Evolutionary conservation across 73 alveolate species (phyloP).

Genomic region (Paramecium biaurelia): DNA sequence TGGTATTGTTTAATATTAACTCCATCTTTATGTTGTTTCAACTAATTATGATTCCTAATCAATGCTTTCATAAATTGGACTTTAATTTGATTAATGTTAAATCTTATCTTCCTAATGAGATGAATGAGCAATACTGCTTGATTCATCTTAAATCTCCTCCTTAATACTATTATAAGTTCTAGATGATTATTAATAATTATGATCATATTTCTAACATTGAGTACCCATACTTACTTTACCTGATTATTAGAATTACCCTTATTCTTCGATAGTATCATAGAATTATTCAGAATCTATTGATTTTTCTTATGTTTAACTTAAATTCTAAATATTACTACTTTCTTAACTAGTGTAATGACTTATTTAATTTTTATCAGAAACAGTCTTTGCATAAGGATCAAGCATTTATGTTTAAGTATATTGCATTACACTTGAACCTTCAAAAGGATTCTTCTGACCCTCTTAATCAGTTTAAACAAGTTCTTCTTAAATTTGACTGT

Average conservation of each 20-base stretch:
- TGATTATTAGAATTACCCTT: neutral
- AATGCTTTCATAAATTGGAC: constrained; percentile 28
- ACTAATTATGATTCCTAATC: constrained; percentile 6
- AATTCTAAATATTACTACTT: neutral
- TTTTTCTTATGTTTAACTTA: constrained; percentile 13
- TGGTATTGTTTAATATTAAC: neutral
- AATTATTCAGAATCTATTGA: constrained; percentile 35
- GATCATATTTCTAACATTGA: constrained; percentile 22
- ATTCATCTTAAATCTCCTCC: constrained; percentile 24
- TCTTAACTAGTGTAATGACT: constrained; percentile 17
- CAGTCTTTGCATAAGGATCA: neutral
- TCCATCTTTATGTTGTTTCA: neutral
- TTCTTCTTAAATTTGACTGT: neutral
- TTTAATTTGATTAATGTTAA: neutral
- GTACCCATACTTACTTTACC: neutral
- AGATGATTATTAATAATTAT: neutral
- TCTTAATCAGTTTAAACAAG: neutral
- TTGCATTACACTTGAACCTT: neutral
- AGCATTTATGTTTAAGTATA: constrained; percentile 12
- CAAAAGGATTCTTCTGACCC: neutral
- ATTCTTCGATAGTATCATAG: constrained; percentile 4
- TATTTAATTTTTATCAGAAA: neutral
- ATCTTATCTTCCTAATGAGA: neutral
- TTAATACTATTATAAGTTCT: constrained; percentile 32
- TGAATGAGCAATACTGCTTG: neutral